These are phyloP conservation scores for Pichia membranifaciens DNA, from an alignment of 805 yeast species.

Conservation along the genomic window DNA sequence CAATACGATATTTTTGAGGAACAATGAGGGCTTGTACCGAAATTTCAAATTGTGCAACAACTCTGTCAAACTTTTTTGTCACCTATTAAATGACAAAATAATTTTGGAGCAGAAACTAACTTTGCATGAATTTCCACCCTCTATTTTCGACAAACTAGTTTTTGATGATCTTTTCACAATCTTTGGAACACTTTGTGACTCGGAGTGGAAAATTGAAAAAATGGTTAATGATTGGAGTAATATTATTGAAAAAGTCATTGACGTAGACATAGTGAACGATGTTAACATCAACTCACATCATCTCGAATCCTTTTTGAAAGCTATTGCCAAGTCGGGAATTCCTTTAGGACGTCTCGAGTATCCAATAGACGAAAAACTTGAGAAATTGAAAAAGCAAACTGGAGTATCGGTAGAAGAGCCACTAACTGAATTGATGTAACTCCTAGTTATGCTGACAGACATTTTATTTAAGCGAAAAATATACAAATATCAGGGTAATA, in stretches of 20 bases:
- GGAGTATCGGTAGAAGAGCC: slow-evolving; percentile 5
- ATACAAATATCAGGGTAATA: too few relatives aligned
- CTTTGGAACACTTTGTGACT: slow-evolving; percentile 18
- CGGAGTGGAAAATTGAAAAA: slow-evolving; percentile 20
- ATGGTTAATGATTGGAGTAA: slow-evolving; percentile 23
- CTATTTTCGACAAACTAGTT: slow-evolving; percentile 14
- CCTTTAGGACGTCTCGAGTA: slow-evolving; percentile 1
- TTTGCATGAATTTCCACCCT: background rate
- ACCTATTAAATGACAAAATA: background rate
- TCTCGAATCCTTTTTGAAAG: background rate
- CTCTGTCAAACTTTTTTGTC: slow-evolving; percentile 5
- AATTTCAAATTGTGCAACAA: slow-evolving; percentile 16
- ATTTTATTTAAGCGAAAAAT: too few relatives aligned
- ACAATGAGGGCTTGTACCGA: slow-evolving; percentile 15
- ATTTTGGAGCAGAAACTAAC: background rate
- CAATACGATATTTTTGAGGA: slow-evolving; percentile 21
- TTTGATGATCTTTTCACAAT: slow-evolving; percentile 7
- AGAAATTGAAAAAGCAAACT: background rate
- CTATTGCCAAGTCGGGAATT: background rate
- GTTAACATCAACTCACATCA: background rate
- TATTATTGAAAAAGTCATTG: background rate
- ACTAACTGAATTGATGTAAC: slow-evolving; percentile 3
- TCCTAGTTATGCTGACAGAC: background rate
- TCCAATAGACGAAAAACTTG: background rate
- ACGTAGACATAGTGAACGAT: background rate